These are phyloP conservation scores for Aureobasidium namibiae DNA, from an alignment of 2,329 filamentous ascomycete species.

Conservation along the genomic window DNA sequence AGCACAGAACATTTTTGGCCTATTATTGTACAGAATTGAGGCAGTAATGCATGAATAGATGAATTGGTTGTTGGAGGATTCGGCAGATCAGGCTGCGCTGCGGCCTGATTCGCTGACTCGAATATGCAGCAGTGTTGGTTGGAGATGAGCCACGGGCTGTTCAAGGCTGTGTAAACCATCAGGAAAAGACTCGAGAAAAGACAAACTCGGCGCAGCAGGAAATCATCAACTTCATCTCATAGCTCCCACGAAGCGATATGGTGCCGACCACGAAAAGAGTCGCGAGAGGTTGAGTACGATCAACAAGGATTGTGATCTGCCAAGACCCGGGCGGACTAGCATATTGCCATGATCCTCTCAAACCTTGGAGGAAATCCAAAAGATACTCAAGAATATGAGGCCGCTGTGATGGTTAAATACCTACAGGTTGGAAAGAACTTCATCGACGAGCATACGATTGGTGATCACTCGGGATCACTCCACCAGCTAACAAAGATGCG, in stretches of 20 bases:
- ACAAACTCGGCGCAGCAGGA: neutral
- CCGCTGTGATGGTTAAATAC: neutral
- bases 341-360: neutral
- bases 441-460: neutral
- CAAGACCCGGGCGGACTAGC: neutral
- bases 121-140: neutral
- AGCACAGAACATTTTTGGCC: neutral
- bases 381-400: neutral
- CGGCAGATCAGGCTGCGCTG: neutral
- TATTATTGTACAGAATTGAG: neutral
- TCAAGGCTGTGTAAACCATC: neutral
- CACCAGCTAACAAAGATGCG: neutral
- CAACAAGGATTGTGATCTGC: neutral
- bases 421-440: neutral
- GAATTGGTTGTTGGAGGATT: neutral
- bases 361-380: neutral
- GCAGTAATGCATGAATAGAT: neutral
- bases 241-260: neutral
- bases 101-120: neutral
- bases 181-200: neutral
- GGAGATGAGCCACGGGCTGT: too few species aligned
- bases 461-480: neutral
- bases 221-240: neutral
- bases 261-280: neutral
- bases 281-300: neutral